Evolutionary conservation across 2,329 filamentous ascomycete species (phyloP), one percentile per base, ranked within the genome.

Genomic region (Dothidotthia symphoricarpi): DNA sequence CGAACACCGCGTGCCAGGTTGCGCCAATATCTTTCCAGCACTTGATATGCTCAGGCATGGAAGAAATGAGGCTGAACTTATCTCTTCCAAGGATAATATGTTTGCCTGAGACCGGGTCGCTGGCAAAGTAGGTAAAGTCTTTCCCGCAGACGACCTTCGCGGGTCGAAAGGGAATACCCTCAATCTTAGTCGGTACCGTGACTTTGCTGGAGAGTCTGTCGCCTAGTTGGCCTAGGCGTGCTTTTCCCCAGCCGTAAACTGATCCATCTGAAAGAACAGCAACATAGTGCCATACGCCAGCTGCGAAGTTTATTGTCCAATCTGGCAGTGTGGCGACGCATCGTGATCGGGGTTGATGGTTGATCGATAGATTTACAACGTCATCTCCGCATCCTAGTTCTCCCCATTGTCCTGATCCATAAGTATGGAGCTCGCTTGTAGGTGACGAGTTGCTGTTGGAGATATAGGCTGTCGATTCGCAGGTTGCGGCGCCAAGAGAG

Each of bases 231-330:
- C 87, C 87, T 60, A 95, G 93, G 16, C 88, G 78, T 11, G 86
- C 84, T 54, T 82, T 87, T 0, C 93, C 93, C 91, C 91, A 97
- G 2, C 88, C 90, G 61, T 86, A 95, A 1, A 83, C 82, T 12
- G 85, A 76, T 0, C 90, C 91, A 59, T 85, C 84, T 28, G 77
- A 77, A 3, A 95, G 68, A 0, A 96, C 77, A 2, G 73, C 80
- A 12, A 94, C 78, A 0, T 82, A 81, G 60, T 98, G 93, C 15
- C 81, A 81, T 73, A 95, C 85, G 22, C 86, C 81, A 9, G 86
- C 85, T 2, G 83, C 73, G 16, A 96, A 60, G 41, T 84, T 77
- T 1, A 78, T 66, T 3, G 95, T 39, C 14, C 12, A 4, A 29
- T 45, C 37, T 16, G 41, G 39, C 12, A 49, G 24, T 1, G 6